phyloP scores from a whole-genome alignment of 257 asterid species.

The Salvia rosmarinus region DNA sequence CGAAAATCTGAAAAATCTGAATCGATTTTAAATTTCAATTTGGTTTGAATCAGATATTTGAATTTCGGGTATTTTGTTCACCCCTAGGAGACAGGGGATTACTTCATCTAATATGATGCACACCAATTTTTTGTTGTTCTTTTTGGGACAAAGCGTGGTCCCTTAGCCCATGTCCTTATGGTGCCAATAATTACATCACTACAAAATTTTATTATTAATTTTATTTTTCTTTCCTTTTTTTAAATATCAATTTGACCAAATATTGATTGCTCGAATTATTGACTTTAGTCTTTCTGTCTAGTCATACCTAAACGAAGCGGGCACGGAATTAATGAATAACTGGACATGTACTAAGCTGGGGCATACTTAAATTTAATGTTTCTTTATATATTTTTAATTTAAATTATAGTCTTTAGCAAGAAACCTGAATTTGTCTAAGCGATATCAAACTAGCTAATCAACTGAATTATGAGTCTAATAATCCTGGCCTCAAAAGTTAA shows the following conservation, averaged over 20 bases:
- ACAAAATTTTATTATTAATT: neutral
- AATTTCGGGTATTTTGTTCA: no score
- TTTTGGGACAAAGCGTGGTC: constrained; percentile 41
- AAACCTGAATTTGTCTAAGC: no score
- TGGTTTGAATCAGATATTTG: no score
- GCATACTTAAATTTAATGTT: neutral
- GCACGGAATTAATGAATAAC: constrained; percentile 26
- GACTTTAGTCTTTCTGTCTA: constrained; percentile 4
- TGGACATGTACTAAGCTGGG: neutral
- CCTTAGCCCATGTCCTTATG: constrained; percentile 13
- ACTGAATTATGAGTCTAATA: no score
- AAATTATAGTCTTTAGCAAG: no score
- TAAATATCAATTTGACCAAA: constrained; percentile 5
- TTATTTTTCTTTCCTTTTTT: neutral
- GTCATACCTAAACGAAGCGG: constrained; percentile 22
- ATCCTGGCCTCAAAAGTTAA: no score
- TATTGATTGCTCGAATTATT: constrained; percentile 10
- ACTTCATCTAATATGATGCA: constrained; percentile 24
- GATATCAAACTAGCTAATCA: no score
- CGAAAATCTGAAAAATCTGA: no score
- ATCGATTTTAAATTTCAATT: no score
- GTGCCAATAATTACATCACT: constrained; percentile 16
- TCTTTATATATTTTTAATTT: neutral
- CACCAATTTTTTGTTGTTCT: constrained; percentile 31
- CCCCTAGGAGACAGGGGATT: no score